Evolutionary conservation across 768 basidiomycete genomes (phyloP), one percentile per base, ranked within the genome.

Genomic region (Suillus alpinus): DNA sequence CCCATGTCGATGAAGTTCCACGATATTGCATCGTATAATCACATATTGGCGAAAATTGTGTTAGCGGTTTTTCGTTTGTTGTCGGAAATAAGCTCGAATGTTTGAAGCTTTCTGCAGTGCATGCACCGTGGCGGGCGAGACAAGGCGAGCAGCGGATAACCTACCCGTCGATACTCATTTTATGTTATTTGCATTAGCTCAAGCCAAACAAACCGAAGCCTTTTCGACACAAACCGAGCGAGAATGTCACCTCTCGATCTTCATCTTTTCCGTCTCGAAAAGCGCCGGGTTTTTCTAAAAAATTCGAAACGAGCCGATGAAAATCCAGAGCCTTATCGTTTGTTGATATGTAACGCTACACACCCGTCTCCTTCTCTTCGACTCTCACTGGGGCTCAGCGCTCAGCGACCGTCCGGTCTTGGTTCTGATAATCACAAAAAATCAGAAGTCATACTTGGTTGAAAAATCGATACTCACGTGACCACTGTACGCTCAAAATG

Each of bases 401-500:
- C 39, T 69, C 44, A 75, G 58, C 75, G 69, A 62, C 77, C 76
- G 3, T 80, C 80, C 14, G 79, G 79, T 66, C 79, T 71, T 53
- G 79, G 79, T 58, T 80, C 79, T 80, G 64, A 16, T n/a, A 43
- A 53, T 62, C 26, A 29, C 7, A 58, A 16, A 41, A n/a, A 34
- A 63, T 46, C 9, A 57, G 20, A 29, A 16, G 37, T 55, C 12
- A 16, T 8, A 44, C 43, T 26, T 40, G 7, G 9, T 31, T 39
- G 32, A 36, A 31, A 13, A 4, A 10, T 60, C 41, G 26, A 34
- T 29, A 82, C 83, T 78, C 69, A 85, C 83, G 83, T 51, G 84
- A 86, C 86, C 86, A 88, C 66, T 83, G 81, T 53, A 86, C 81
- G 63, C 78, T 85, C 65, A 88, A 70, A 65, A 98, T 98, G 62